Evolutionary conservation across 495 filamentous ascomycete species (phyloP), one percentile per base, ranked within the genome.

Genomic region (Penicillium roqueforti): DNA sequence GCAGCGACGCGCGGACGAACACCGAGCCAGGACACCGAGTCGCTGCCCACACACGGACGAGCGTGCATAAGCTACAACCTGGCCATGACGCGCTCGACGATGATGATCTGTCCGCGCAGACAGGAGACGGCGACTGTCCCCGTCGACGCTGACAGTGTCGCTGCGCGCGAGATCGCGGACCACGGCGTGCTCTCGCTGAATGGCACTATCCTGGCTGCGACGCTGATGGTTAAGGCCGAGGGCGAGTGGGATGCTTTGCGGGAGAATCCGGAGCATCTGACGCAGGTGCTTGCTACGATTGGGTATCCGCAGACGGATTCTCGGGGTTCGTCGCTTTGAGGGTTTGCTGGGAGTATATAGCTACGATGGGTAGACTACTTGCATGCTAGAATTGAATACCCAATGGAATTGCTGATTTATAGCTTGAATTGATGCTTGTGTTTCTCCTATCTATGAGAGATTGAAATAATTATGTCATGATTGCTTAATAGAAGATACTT

Each of bases 171-270:
- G 32, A 71, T 78, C 0, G 61, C 59, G 4, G 74, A 75, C 4
- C 64, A 83, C 3, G 87, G 87, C 0, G 73, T 74, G 38, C 68
- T 92, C 16, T 78, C 81, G 13, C 65, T 92, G 19, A 92, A 95
- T 55, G 89, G 89, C 18, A 92, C 89, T 0, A 72, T 90, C 43
- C 70, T 95, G 18, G 89, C 83, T n/a, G 88, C 86, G 1, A 92
- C 87, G 26, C 73, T 91, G 42, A 83, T 95, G 73, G 89, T 95
- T 13, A 92, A 91, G 70, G 79, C 68, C 18, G 70, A 87, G 60
- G 73, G 66, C 14, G 87, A 92, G 70, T 92, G 86, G 86, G 77
- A 89, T 61, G 67, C 74, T 10, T 55, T 93, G 48, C 63, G 76
- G 28, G 67, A 64, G 20, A 70, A 83, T 43, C 76, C 76, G 16